Evolutionary conservation across 768 basidiomycete genomes (phyloP).

Genomic region (Kwoniella dendrophila): DNA sequence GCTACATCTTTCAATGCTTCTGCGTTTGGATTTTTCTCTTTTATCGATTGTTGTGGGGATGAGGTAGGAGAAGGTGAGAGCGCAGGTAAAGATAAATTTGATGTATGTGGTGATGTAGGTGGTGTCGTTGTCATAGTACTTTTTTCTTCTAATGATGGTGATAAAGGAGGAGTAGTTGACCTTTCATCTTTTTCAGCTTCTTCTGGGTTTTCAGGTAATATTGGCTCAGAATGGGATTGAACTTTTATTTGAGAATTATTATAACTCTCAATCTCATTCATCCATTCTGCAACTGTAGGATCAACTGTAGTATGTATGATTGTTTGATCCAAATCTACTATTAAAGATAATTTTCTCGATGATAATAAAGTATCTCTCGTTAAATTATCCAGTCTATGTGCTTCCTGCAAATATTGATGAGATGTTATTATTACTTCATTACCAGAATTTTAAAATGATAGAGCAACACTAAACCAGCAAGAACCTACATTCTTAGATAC

Average conservation of each 20-base stretch:
- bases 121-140: conserved; percentile 18
- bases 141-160: neutral
- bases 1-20: conserved; percentile 86
- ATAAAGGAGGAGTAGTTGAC: conserved; percentile 22
- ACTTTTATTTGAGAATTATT: neutral
- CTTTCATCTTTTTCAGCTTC: neutral
- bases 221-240: neutral
- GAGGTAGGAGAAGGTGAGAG: neutral
- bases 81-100: conserved; percentile 2
- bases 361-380: conserved; percentile 76
- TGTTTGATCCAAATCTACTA: conserved; percentile 98
- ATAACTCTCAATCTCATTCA: conserved; percentile 59
- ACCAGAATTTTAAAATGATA: neutral
- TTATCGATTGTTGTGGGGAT: too few relatives aligned
- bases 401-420: conserved; percentile 68
- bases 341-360: conserved; percentile 80
- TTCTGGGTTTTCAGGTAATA: neutral
- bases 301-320: conserved; percentile 98
- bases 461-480: neutral
- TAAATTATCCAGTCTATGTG: conserved; percentile 80
- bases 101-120: conserved; percentile 14
- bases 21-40: conserved; percentile 79
- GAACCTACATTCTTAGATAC: conserved; percentile 66
- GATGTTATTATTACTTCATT: neutral
- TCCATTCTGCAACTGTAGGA: conserved; percentile 98